phyloP scores from a whole-genome alignment of 1,139 yeast species.

The Magnusiomyces sp. region DNA sequence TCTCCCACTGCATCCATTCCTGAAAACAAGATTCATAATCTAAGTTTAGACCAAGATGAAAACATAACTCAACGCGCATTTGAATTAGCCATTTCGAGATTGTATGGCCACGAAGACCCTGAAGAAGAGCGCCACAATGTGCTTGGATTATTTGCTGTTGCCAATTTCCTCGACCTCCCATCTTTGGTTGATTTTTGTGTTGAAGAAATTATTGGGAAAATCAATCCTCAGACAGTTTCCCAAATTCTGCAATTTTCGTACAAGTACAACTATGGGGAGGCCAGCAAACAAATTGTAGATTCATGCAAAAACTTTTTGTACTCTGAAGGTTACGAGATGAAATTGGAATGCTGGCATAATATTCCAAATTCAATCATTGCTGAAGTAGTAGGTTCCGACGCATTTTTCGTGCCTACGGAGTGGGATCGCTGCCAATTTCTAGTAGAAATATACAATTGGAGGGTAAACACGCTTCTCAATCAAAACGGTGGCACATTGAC shows the following conservation, averaged over 20 bases:
- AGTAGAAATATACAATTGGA: constrained; percentile 34
- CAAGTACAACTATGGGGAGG: constrained; percentile 37
- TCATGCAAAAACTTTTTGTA: constrained; percentile 40
- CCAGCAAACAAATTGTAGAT: constrained; percentile 38
- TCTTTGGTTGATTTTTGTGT: constrained; percentile 40
- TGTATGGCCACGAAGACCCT: constrained; percentile 37
- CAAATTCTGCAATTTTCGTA: constrained; percentile 37
- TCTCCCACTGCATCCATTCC: neutral
- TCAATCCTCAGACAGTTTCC: constrained; percentile 34
- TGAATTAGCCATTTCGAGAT: constrained; percentile 37
- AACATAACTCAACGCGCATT: constrained; percentile 39
- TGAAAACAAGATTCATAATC: constrained; percentile 20
- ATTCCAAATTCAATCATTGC: constrained; percentile 39
- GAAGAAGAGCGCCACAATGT: constrained; percentile 31
- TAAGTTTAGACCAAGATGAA: constrained; percentile 36
- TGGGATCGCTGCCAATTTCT: constrained; percentile 45
- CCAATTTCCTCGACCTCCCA: constrained; percentile 41
- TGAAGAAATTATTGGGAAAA: constrained; percentile 30
- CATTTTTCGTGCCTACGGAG: constrained; percentile 44
- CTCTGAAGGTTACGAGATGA: constrained; percentile 41
- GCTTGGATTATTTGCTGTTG: constrained; percentile 40
- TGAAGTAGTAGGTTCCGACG: constrained; percentile 40
- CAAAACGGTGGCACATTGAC: neutral
- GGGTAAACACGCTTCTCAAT: constrained; percentile 11
- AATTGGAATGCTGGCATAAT: constrained; percentile 38